Conservation (phyloP, 768 basidiomycete genomes). For the Mycena pura region DNA sequence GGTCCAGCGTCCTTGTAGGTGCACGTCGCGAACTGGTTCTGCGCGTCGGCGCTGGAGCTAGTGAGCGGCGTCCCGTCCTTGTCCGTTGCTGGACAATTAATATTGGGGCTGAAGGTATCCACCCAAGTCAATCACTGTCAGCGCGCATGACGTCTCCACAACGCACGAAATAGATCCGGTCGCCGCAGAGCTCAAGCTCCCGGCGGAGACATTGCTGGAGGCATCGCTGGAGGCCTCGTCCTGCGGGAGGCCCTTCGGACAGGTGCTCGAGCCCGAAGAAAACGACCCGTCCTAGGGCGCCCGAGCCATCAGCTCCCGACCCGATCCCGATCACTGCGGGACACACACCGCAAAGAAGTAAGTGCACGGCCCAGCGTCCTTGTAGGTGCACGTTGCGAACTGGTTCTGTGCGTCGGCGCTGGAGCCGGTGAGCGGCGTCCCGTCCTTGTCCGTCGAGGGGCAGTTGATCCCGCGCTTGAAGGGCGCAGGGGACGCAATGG, state of each 20-base stretch:
- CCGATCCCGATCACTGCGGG: too few species aligned
- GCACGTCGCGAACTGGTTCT: conserved; percentile 7
- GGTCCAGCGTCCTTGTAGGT: neutral
- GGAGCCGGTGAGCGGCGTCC: neutral
- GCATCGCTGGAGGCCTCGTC: too few species aligned
- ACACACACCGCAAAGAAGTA: conserved; percentile 16
- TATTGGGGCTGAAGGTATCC: neutral
- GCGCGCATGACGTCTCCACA: too few species aligned
- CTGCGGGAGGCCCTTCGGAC: conserved; percentile 12
- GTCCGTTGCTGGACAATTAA: conserved; percentile 8
- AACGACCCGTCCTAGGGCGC: conserved; percentile 21
- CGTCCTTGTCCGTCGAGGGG: conserved; percentile 6
- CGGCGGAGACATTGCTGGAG: too few species aligned
- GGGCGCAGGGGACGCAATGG: neutral
- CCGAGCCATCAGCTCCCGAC: too few species aligned
- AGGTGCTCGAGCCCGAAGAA: conserved; percentile 13
- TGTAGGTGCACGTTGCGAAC: conserved; percentile 11
- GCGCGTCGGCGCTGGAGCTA: neutral
- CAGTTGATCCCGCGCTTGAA: conserved; percentile 9
- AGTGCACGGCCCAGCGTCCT: conserved; percentile 1
- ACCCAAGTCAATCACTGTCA: too few species aligned
- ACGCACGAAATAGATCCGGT: too few species aligned
- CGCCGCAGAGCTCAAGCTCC: too few species aligned
- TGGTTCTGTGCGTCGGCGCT: neutral
- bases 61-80: conserved; percentile 5